These are phyloP conservation scores for Caulochytrium protostelioides DNA, from an alignment of 371 early-diverging fungal genomes.

Conservation along the genomic window DNA sequence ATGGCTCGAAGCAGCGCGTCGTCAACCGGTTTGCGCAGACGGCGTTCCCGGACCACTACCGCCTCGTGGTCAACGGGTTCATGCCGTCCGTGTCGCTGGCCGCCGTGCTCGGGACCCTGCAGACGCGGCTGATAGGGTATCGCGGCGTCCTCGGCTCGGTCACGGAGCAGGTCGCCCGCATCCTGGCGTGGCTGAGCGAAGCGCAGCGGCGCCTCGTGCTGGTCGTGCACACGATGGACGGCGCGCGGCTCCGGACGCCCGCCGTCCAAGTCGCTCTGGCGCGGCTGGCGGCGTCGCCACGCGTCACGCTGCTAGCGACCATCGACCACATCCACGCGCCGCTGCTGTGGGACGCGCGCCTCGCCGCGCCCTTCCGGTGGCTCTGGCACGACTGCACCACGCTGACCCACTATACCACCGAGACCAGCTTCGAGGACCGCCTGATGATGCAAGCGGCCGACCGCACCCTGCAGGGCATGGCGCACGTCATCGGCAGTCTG, in stretches of 20 bases:
- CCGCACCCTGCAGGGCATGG: conserved; percentile 3
- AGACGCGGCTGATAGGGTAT: conserved; percentile 2
- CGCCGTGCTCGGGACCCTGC: background rate
- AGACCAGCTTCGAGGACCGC: conserved; percentile 61
- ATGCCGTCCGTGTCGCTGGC: conserved; percentile 16
- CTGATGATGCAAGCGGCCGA: conserved; percentile 35
- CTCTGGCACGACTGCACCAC: conserved; percentile 79
- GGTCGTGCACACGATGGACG: conserved; percentile 79
- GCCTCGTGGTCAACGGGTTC: conserved; percentile 61
- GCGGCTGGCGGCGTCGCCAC: conserved; percentile 33
- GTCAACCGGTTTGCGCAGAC: conserved; percentile 43
- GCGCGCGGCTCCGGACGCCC: conserved; percentile 49
- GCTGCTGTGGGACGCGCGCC: conserved; percentile 61
- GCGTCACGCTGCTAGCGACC: conserved; percentile 57
- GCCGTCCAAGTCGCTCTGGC: conserved; percentile 40
- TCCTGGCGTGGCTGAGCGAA: conserved; percentile 35
- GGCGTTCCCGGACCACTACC: background rate
- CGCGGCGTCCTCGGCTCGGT: conserved; percentile 8
- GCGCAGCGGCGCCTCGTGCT: conserved; percentile 38
- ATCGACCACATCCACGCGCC: conserved; percentile 76
- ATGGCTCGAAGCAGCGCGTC: conserved; percentile 63
- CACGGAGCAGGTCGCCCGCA: conserved; percentile 38
- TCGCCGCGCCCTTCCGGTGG: conserved; percentile 47
- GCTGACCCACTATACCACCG: conserved; percentile 49
- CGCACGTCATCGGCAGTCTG: conserved; percentile 2